These are phyloP conservation scores for Podila epigama DNA, from an alignment of 192 early-diverging fungal genomes.

Conservation along the genomic window DNA sequence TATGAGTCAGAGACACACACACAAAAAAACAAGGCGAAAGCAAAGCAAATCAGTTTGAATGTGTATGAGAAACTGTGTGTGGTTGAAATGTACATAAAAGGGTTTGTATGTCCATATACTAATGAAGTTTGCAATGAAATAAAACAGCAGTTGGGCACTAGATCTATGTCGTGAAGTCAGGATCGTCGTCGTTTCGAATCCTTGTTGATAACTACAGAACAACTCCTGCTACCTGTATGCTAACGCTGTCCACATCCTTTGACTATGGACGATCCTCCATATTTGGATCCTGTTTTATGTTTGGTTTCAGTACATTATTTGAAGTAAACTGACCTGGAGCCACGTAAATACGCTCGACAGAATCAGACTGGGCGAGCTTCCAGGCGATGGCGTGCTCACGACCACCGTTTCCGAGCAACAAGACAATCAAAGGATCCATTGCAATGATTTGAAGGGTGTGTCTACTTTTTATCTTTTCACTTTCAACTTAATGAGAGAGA, in stretches of 20 bases:
- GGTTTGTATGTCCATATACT: too few species aligned
- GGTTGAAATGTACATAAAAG: too few species aligned
- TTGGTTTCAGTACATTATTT: not conserved
- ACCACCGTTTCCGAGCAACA: slow-evolving; percentile 94
- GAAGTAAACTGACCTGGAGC: slow-evolving; percentile 75
- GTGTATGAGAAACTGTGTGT: too few species aligned
- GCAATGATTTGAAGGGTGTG: not conserved
- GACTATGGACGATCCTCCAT: too few species aligned
- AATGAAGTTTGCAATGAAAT: not conserved
- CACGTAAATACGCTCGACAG: slow-evolving; percentile 86
- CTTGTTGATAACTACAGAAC: too few species aligned
- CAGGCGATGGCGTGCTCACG: slow-evolving; percentile 97
- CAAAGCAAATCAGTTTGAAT: too few species aligned
- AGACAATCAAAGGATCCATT: slow-evolving; percentile 65
- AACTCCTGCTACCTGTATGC: too few species aligned
- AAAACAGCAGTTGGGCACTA: too few species aligned
- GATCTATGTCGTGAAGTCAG: too few species aligned
- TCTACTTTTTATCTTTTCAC: not conserved
- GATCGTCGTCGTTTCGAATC: too few species aligned
- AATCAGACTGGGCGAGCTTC: slow-evolving; percentile 81
- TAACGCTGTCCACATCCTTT: too few species aligned
- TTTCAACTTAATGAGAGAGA: not conserved
- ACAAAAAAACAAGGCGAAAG: not conserved
- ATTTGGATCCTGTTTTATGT: too few species aligned
- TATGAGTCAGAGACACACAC: slow-evolving; percentile 28